Base-by-base conservation (phyloP, 2,329 filamentous ascomycete genomes). In the Periconia digitata region DNA sequence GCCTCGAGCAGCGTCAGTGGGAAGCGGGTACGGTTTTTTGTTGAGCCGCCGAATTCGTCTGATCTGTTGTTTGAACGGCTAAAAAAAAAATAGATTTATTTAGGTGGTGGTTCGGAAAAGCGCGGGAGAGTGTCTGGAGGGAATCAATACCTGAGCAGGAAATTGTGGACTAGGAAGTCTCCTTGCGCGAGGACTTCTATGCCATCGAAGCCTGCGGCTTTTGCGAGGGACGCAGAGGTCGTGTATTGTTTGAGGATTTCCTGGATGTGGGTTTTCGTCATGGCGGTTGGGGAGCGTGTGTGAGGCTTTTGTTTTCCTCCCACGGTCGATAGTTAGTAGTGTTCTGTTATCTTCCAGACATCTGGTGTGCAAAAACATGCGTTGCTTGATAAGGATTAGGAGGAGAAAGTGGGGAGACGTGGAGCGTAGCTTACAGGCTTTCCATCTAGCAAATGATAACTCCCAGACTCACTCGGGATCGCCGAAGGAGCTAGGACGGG, bases 21-120 rank as follows among this genome's bases (percentile, higher is more conserved):
- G 51, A 71, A 70, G 15, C 58, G 54, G 49, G 60, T 64, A 12
- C 68, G 58, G 38, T 66, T 66, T 37, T 65, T 58, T 4, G 59
- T 54, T 13, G 55, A 57, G 44, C 67, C 65, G 29, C 69, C 69
- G 49, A 71, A 72, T 15, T 39, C 42, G 41, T 69, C 67, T 1
- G 55, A 62, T 40, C 69, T 61, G 17, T 23, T 42, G 43, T 72
- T 71, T 51, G 51, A 52, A 2, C 43, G 49, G 12, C 48, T 50
- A 15, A 3, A 16, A 17, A 24, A n/a, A n/a, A n/a, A n/a, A n/a
- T n/a, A 10, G 10, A 10, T 32, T 15, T 3, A 10, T 15, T 32
- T 32, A 32, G 27, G 10, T 13, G 12, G n/a, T 15, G 27, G 3
- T 32, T 3, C 8, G 4, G 4, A 15, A 32, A 32, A 32, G 27